These are phyloP conservation scores for Rhinocladiella similis DNA, from an alignment of 2,329 filamentous ascomycete genomes.

Conservation along the genomic window DNA sequence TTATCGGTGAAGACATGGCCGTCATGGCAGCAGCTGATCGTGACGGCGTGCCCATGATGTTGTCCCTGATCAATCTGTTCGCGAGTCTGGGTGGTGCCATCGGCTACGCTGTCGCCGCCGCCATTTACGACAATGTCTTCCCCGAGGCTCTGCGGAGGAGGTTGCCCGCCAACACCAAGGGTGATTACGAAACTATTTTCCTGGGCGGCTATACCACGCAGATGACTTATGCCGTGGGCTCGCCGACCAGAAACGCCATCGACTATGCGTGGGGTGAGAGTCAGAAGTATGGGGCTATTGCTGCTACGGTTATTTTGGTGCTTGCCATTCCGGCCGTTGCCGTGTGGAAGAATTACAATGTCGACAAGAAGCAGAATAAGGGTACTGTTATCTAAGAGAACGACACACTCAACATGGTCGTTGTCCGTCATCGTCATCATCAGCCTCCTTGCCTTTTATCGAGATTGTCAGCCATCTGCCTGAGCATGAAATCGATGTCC, in stretches of 20 bases:
- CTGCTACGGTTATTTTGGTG: conserved; percentile 26
- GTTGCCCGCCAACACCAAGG: conserved; percentile 33
- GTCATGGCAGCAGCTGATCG: conserved; percentile 52
- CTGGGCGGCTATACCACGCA: conserved; percentile 53
- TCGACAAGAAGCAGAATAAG: conserved; percentile 39
- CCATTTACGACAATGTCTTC: conserved; percentile 38
- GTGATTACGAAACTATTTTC: conserved; percentile 51
- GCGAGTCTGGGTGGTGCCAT: conserved; percentile 38
- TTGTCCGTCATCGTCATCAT: too few relatives aligned
- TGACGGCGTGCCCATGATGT: conserved; percentile 54
- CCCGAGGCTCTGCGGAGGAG: conserved; percentile 41
- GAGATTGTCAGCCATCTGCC: neutral
- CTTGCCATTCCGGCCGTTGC: conserved; percentile 19
- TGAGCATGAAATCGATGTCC: too few relatives aligned
- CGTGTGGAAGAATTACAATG: conserved; percentile 28
- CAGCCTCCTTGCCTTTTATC: too few relatives aligned
- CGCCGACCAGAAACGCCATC: conserved; percentile 40
- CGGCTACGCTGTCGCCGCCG: conserved; percentile 34
- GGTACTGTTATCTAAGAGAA: conserved; percentile 31
- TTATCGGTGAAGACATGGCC: conserved; percentile 56
- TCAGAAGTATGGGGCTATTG: conserved; percentile 44
- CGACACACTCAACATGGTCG: neutral
- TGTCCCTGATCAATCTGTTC: conserved; percentile 43
- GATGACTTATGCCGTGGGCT: conserved; percentile 46
- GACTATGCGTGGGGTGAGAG: conserved; percentile 40